Conservation (phyloP, 805 yeast genomes). For the Candida patagonica region DNA sequence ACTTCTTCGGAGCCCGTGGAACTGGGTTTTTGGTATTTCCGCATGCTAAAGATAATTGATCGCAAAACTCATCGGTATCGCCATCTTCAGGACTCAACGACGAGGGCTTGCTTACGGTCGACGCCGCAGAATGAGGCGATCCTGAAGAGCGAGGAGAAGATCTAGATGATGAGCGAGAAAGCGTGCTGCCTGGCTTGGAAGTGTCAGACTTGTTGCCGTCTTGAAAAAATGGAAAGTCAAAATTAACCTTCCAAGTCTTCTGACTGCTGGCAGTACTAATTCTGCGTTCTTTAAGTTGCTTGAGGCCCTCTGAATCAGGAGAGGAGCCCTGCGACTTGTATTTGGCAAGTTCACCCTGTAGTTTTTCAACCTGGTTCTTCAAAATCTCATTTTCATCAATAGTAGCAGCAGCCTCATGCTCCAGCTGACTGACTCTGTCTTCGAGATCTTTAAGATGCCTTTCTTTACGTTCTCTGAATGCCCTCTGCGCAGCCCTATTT, state of each 20-base stretch:
- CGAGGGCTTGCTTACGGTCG: not conserved
- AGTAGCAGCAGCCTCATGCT: constrained; percentile 59
- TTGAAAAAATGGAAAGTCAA: constrained; percentile 47
- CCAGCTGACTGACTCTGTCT: constrained; percentile 62
- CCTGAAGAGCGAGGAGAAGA: not conserved
- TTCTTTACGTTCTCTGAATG: constrained; percentile 91
- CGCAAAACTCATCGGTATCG: constrained; percentile 45
- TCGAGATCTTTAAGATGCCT: constrained; percentile 77
- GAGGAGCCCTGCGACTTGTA: constrained; percentile 23
- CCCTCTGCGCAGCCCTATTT: constrained; percentile 97
- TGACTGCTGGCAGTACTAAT: not conserved
- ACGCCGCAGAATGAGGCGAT: not conserved
- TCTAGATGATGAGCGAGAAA: not conserved
- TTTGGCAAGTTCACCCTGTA: constrained; percentile 60
- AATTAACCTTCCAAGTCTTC: constrained; percentile 30
- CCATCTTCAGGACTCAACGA: not conserved
- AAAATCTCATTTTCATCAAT: constrained; percentile 64
- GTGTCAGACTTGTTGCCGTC: constrained; percentile 3
- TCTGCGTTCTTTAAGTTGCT: too few species aligned
- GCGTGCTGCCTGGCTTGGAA: not conserved
- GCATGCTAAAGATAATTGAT: constrained; percentile 68
- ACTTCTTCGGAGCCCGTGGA: not conserved
- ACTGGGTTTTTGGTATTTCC: constrained; percentile 49
- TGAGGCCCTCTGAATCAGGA: not conserved
- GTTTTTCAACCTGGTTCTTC: constrained; percentile 63